A percentile compares a stretch with the other conserved stretches of the same genome.
phyloP scores from a whole-genome alignment of 768 basidiomycete species.

The Naematelia encephala region DNA sequence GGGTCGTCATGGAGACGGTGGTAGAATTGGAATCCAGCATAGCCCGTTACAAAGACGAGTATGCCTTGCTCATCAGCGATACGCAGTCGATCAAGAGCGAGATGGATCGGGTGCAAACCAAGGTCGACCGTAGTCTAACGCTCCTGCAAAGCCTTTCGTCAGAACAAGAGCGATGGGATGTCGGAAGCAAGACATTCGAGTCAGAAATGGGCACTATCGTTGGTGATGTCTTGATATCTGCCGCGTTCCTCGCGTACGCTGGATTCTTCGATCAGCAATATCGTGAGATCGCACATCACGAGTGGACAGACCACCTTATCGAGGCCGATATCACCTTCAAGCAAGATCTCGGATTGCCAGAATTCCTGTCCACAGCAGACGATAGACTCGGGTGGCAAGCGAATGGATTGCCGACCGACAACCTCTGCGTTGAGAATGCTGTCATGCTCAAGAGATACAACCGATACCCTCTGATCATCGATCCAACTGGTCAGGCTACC shows the following conservation, averaged over 20 bases:
- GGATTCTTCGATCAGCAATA: slow-evolving; percentile 99
- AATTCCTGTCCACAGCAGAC: slow-evolving; percentile 95
- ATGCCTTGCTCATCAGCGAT: slow-evolving; percentile 91
- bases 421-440: slow-evolving; percentile 96
- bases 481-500: slow-evolving; percentile 96
- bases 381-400: slow-evolving; percentile 94
- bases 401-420: slow-evolving; percentile 91
- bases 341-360: slow-evolving; percentile 82
- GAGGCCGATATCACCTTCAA: slow-evolving; percentile 92
- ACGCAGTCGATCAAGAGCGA: slow-evolving; percentile 94
- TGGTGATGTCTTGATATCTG: slow-evolving; percentile 90
- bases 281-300: slow-evolving; percentile 64
- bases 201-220: slow-evolving; percentile 98
- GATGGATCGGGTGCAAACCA: slow-evolving; percentile 96
- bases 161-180: slow-evolving; percentile 89
- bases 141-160: slow-evolving; percentile 90
- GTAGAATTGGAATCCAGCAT: slow-evolving; percentile 89
- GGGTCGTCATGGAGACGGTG: slow-evolving; percentile 85
- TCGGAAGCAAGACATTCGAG: slow-evolving; percentile 91
- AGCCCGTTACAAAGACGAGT: slow-evolving; percentile 91
- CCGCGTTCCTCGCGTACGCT: slow-evolving; percentile 93
- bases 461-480: slow-evolving; percentile 94
- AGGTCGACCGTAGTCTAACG: slow-evolving; percentile 95
- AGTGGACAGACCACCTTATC: slow-evolving; percentile 79
- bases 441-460: slow-evolving; percentile 98